Base-by-base conservation (phyloP, 768 basidiomycete genomes). In the Inosperma sp. region DNA sequence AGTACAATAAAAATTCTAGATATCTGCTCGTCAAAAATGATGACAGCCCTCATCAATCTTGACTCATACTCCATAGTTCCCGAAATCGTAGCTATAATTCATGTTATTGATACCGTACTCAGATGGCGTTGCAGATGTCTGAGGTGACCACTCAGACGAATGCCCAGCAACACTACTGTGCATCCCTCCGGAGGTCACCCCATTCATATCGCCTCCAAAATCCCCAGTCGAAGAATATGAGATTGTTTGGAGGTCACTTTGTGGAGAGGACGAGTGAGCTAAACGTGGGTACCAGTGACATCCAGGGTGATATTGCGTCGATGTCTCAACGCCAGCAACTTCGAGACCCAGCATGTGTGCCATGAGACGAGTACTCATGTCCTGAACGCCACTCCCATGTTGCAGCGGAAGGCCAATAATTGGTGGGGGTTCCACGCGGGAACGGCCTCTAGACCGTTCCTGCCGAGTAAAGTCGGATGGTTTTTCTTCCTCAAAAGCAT, bases 261-360 rank as follows among this genome's bases (percentile, higher is more conserved):
- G 56, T 44, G 47, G 44, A 27, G 53, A 40, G 25, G 56, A 23
- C 2, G 50, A 44, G 16, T 46, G 52, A 9, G 61, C 67, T 30
- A 68, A 60, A 30, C 78, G 76, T 17, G 82, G 79, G 81, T 82
- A 84, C 83, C 80, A 83, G 59, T 83, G 81, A 58, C 80, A 83
- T 22, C 80, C 82, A 14, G 77, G 72, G 62, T 70, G 73, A 55
- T 72, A 77, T 10, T 77, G 77, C 3, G 76, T 75, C 33, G 83
- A 81, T 33, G 82, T 73, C 51, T 83, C 82, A 26, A 83, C 72
- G 23, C 81, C 82, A 37, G 81, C 81, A 52, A 84, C 73, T 61
- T 84, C 81, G 19, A 84, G 64, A 13, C 82, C 83, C 19, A 85
- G 66, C 82, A 85, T 85, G 58, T 84, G 81, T 12, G 83, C 83